phyloP scores from a whole-genome alignment of 2,329 filamentous ascomycete genomes.

The Pseudocercospora fijiensis region DNA sequence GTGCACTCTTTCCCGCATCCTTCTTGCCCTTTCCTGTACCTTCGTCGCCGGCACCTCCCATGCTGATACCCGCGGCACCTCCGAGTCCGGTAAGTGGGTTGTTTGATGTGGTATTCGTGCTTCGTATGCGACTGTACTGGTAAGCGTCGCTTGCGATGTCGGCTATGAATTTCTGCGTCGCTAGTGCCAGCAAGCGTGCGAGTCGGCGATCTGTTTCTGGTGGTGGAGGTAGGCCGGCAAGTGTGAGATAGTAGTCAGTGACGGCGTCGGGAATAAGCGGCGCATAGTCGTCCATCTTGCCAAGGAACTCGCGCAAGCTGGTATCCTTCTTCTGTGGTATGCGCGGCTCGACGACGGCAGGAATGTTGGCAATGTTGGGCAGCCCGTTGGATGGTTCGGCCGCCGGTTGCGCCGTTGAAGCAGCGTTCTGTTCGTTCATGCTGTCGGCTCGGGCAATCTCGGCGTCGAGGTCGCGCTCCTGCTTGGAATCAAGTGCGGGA shows the following conservation, averaged over 20 bases:
- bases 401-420: conserved; percentile 53
- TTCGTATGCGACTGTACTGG: conserved; percentile 92
- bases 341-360: conserved; percentile 50
- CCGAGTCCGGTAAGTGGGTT: conserved; percentile 88
- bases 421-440: conserved; percentile 43
- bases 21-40: conserved; percentile 54
- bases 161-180: conserved; percentile 98
- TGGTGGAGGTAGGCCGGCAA: conserved; percentile 88
- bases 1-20: conserved; percentile 41
- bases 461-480: conserved; percentile 40
- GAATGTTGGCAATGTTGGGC: conserved; percentile 54
- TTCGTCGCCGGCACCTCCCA: conserved; percentile 54
- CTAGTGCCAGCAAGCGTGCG: conserved; percentile 87
- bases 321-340: conserved; percentile 84
- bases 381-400: conserved; percentile 74
- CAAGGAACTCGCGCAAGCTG: conserved; percentile 85
- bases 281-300: conserved; percentile 97
- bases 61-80: conserved; percentile 69
- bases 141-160: conserved; percentile 97
- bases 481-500: conserved; percentile 41
- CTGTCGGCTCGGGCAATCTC: conserved; percentile 39
- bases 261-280: conserved; percentile 99
- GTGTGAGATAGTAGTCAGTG: conserved; percentile 95
- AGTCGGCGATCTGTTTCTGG: conserved; percentile 87
- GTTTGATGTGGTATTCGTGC: conserved; percentile 84